Evolutionary conservation across 345 rosid genomes (phyloP).

Genomic region (Gossypium longicalyx): DNA sequence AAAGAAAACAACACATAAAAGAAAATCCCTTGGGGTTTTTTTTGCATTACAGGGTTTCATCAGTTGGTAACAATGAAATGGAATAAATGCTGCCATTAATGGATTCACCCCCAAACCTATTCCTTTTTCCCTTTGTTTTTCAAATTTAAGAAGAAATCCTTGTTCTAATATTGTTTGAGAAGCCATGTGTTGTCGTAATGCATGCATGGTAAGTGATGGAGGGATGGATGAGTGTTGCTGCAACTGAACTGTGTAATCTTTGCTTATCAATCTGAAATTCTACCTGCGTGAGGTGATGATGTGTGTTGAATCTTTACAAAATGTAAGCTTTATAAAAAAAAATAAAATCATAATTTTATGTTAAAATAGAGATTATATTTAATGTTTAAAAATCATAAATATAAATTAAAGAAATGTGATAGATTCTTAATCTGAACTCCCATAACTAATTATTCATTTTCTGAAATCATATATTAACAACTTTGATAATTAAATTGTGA

Average conservation of each 20-base stretch:
- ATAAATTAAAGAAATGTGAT: no score
- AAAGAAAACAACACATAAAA: background rate
- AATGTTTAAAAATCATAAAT: no score
- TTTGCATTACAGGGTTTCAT: background rate
- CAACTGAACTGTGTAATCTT: background rate
- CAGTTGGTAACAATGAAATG: background rate
- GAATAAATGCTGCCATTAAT: constrained; percentile 10
- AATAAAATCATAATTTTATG: background rate
- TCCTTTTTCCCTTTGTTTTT: background rate
- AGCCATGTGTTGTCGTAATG: background rate
- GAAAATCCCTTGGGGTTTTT: background rate
- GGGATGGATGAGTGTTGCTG: background rate
- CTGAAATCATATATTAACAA: no score
- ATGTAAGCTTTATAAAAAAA: background rate
- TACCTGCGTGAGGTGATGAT: background rate
- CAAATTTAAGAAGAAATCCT: background rate
- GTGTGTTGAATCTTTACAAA: background rate
- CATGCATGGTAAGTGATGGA: background rate
- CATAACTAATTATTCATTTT: no score
- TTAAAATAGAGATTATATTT: background rate
- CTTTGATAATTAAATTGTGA: no score
- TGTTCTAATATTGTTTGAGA: background rate
- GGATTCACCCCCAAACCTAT: background rate
- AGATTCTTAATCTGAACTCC: no score
- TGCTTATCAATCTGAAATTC: background rate